Evolutionary conservation across 2,329 filamentous ascomycete genomes (phyloP), one percentile per base, ranked within the genome.

Genomic region (Cladosporium sphaerospermum): DNA sequence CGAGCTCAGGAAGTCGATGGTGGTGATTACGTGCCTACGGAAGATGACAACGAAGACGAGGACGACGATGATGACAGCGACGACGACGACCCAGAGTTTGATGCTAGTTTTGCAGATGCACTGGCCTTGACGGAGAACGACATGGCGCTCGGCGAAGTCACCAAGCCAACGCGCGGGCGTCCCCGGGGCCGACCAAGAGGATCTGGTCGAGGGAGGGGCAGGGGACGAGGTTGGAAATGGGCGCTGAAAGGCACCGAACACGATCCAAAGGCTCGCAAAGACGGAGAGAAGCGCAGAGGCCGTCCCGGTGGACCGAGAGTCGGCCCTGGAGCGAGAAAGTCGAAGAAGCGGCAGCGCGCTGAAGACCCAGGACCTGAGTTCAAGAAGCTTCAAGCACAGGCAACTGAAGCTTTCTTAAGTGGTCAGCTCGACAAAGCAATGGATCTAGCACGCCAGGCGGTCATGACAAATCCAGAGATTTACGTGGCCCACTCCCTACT

Each of bases 361-460:
- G 45, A 69, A 71, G 85, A 88, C 64, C 85, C 84, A 13, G 81
- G 84, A 42, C 82, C 78, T 39, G 84, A 89, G 60, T 88, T 90
- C 67, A 88, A 85, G 62, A 75, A 80, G 39, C 75, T 84, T 40
- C 76, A 90, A 45, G 78, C 79, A 44, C 75, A 80, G 62, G 87
- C 88, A 3, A 87, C 83, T 54, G 77, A 84, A 55, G 81, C 83
- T 4, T 90, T 84, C 63, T 75, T 89, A 54, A 74, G 78, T 9
- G 75, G 78, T 23, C 76, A 84, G 16, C 83, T 84, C 57, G 75
- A 80, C 4, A 73, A 76, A 39, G 84, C 86, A 4, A 71, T 82
- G 34, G 75, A 78, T 72, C 49, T 69, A 65, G 61, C 77, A 69
- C 46, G 72, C 66, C 48, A 73, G 55, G 79, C 79, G 8, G 75